Conservation (phyloP, 176 grass and related monocot genomes). For the Aegilops sharonensis region DNA sequence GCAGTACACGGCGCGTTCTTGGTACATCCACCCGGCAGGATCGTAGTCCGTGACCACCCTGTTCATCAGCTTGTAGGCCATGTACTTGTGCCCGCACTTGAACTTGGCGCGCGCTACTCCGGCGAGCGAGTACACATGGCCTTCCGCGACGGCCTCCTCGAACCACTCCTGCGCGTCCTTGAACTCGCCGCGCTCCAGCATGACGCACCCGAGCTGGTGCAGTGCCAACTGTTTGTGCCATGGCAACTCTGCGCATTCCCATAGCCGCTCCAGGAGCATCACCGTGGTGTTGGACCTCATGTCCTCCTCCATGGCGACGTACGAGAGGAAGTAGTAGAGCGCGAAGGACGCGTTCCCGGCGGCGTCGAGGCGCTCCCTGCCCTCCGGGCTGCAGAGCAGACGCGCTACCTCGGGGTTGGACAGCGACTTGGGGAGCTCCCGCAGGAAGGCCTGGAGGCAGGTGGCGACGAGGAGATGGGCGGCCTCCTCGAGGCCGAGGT, state of each 20-base stretch:
- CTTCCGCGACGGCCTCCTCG: slow-evolving; percentile 68
- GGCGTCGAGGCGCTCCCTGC: slow-evolving; percentile 56
- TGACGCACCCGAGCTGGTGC: slow-evolving; percentile 90
- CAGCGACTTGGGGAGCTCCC: slow-evolving; percentile 84
- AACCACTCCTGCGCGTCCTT: slow-evolving; percentile 88
- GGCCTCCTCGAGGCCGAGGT: slow-evolving; percentile 76
- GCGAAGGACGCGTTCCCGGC: slow-evolving; percentile 75
- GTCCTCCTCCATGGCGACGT: slow-evolving; percentile 91
- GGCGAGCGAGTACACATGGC: slow-evolving; percentile 82
- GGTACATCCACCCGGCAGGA: slow-evolving; percentile 84
- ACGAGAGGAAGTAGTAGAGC: slow-evolving; percentile 84
- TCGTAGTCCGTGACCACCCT: slow-evolving; percentile 55
- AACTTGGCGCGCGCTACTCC: slow-evolving; percentile 82
- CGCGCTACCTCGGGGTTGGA: slow-evolving; percentile 55
- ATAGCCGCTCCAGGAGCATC: slow-evolving; percentile 77
- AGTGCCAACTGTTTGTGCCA: slow-evolving; percentile 82
- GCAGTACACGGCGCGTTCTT: slow-evolving; percentile 77
- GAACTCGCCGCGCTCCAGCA: slow-evolving; percentile 86
- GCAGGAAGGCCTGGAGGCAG: slow-evolving; percentile 92
- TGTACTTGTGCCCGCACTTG: slow-evolving; percentile 91
- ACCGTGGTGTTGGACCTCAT: slow-evolving; percentile 75
- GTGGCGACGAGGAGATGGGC: slow-evolving; percentile 68
- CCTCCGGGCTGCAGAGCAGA: slow-evolving; percentile 78
- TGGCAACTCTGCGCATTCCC: slow-evolving; percentile 50
- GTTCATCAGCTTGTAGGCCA: slow-evolving; percentile 84